Evolutionary conservation across 768 basidiomycete species (phyloP), one percentile per base, ranked within the genome.

Genomic region (Trametes maxima): DNA sequence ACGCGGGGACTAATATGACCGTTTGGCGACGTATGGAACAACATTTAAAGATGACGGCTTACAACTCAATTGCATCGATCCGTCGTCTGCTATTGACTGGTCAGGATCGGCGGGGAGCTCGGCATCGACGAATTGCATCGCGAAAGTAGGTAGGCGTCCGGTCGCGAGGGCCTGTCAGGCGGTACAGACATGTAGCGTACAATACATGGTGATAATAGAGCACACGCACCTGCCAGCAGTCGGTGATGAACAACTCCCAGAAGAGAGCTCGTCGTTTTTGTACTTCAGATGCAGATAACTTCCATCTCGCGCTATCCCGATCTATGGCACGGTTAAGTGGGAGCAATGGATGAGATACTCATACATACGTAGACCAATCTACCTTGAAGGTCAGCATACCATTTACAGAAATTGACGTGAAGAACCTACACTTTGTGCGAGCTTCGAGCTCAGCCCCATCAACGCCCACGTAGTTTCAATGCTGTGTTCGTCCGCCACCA

Each of bases 241-340:
- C 37, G 79, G 80, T 64, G 59, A 85, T 81, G 21, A 89, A 71
- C 8, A 84, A 84, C 66, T 91, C 88, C 86, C 88, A 91, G 65
- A 90, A 90, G 4, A 91, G 70, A 3, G 74, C 70, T 42, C 89
- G 82, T 51, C 89, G 79, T 55, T 86, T 80, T 69, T 90, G 81
- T 16, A 87, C 82, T n/a, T 78, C 82, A 65, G 83, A 83, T 0
- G 82, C 71, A 47, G 83, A 77, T 75, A 91, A 79, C 67, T 85
- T 81, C 74, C 87, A 91, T 42, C 86, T 77, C n/a, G 86, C 81
- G 57, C 85, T 82, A 64, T 90, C 89, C 17, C 89, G 85, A 74
- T 91, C 89, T 91, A 42, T 1, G 5, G 19, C 8, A 6, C 10
- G 2, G 28, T 21, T 13, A 87, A 25, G 25, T 11, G 14, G 33